Evolutionary conservation across 192 early-diverging fungal genomes (phyloP).

Genomic region (Coemansia sp.): DNA sequence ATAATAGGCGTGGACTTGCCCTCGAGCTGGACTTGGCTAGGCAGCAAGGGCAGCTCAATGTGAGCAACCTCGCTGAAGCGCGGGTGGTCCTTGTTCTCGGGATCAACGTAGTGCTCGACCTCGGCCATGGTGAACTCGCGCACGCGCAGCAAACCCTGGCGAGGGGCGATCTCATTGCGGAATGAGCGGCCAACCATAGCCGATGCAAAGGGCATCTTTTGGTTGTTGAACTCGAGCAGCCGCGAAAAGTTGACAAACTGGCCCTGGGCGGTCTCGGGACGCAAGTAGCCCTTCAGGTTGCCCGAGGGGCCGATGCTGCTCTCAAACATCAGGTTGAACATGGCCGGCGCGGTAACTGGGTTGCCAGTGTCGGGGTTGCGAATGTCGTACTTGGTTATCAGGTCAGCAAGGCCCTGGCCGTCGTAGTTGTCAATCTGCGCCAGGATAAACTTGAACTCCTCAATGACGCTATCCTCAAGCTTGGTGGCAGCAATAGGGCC

Average conservation of each 20-base stretch:
- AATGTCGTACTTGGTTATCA: slow-evolving; percentile 83
- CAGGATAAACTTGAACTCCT: slow-evolving; percentile 81
- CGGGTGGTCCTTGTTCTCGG: slow-evolving; percentile 85
- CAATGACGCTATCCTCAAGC: slow-evolving; percentile 60
- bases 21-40: slow-evolving; percentile 70
- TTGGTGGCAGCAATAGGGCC: slow-evolving; percentile 61
- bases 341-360: slow-evolving; percentile 80
- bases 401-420: slow-evolving; percentile 78
- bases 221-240: slow-evolving; percentile 96
- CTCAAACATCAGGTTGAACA: slow-evolving; percentile 99
- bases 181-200: slow-evolving; percentile 97
- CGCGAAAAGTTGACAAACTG: slow-evolving; percentile 99
- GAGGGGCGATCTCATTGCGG: slow-evolving; percentile 98
- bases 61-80: slow-evolving; percentile 85
- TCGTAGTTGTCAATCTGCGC: slow-evolving; percentile 97
- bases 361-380: slow-evolving; percentile 90
- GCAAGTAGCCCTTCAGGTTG: slow-evolving; percentile 90
- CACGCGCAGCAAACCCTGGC: slow-evolving; percentile 91
- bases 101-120: slow-evolving; percentile 99
- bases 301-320: slow-evolving; percentile 98
- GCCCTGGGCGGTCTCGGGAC: slow-evolving; percentile 99
- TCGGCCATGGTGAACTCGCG: slow-evolving; percentile 99
- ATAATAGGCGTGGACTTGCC: slow-evolving; percentile 68
- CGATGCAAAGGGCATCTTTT: slow-evolving; percentile 98
- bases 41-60: slow-evolving; percentile 74